phyloP scores from a whole-genome alignment of 23 red algal genomes.

The Pyropia yezoensis region DNA sequence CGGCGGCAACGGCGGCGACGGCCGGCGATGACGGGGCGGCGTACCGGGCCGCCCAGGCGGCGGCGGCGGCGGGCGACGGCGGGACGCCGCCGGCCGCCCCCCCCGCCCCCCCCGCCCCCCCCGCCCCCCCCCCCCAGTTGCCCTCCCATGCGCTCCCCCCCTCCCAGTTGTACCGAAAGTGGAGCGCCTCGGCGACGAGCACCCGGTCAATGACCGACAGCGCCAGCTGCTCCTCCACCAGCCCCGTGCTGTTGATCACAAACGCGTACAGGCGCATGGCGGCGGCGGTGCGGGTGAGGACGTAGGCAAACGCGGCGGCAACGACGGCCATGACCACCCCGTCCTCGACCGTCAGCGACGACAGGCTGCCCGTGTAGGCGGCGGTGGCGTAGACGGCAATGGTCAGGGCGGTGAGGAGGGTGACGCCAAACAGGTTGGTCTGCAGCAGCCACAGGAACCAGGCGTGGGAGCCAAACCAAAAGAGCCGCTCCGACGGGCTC shows the following conservation, averaged over 20 bases:
- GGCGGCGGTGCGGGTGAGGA: conserved; percentile 31
- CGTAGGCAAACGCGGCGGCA: conserved; percentile 21
- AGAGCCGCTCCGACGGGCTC: conserved; percentile 46
- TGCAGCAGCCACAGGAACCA: conserved; percentile 62
- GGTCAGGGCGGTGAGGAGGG: conserved; percentile 37
- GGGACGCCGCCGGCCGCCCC: no score
- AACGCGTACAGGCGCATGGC: conserved; percentile 56
- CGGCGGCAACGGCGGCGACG: no score
- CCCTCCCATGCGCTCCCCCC: no score
- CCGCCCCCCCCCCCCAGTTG: no score
- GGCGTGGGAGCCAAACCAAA: conserved; percentile 63
- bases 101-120: no score
- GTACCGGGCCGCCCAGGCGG: no score
- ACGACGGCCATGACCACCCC: conserved; percentile 23
- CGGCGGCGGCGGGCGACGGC: no score
- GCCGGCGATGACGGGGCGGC: no score
- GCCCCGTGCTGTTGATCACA: conserved; percentile 43
- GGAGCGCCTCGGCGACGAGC: no score
- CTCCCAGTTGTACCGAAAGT: no score
- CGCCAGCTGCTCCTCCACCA: conserved; percentile 38
- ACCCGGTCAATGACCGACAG: conserved; percentile 40
- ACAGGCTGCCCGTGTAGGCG: neutral
- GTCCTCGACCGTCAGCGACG: neutral
- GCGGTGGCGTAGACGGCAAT: conserved; percentile 13
- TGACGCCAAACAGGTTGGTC: conserved; percentile 44